Base-by-base conservation (phyloP, 352 stramenopile genomes). In the Pythium sp. region DNA sequence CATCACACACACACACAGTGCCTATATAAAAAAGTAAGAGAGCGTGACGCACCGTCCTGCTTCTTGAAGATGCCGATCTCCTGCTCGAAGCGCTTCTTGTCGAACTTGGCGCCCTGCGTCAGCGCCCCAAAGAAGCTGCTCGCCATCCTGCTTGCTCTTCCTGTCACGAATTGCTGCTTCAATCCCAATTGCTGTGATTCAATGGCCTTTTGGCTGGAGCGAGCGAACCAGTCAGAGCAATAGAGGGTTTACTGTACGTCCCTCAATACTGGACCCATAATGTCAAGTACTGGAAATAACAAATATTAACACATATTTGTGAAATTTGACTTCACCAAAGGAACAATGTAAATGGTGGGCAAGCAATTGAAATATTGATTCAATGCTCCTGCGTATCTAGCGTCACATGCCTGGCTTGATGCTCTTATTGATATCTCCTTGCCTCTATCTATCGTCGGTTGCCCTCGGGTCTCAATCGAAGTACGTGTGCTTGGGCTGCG, bases 111-210 rank as follows among this genome's bases (percentile, higher is more conserved):
- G 81, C 86, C 84, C 24, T 85, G 81, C 55, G 86, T 81, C 32
- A 94, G 76, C 60, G 77, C 75, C 58, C 82, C 78, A 69, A 94
- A 94, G 78, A 91, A 92, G 68, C 70, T 80, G 72, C 77, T 86
- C 58, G 80, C 76, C 82, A 91, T 91, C 5, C 4, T 82, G 20
- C 32, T 28, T 82, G 20, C 32, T 28, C 20, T n/a, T 60, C 7
- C 14, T 26, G 14, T 32, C 26, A 26, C 24, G 22, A 1, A 20
- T 49, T 9, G 34, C n/a, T 38, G 34, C n/a, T 38, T 24, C 38
- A 46, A 46, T 46, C 20, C 12, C 38, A 3, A 32, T 32, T 32
- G 18, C 38, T 46, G 38, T 4, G 15, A 14, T 46, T 46, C 38
- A 46, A 32, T 59, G 28, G 55, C 15, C 24, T 61, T 61, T 46